These are phyloP conservation scores for Aegilops speltoides DNA, from an alignment of 176 grass and related monocot genomes.

Conservation along the genomic window DNA sequence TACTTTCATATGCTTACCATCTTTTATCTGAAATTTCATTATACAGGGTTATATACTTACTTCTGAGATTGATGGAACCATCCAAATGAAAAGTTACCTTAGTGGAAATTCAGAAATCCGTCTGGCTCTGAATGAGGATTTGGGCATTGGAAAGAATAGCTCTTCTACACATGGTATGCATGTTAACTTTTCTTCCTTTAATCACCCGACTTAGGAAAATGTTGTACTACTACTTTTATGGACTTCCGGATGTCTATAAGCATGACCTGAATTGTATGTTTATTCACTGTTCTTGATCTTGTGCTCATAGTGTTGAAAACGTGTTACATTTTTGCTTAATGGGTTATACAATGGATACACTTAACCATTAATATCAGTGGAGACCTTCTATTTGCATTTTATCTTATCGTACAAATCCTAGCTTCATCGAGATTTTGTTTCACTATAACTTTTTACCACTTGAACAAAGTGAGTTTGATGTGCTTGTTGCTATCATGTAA, in stretches of 20 bases:
- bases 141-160: conserved; percentile 80
- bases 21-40: conserved; percentile 26
- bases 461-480: background rate
- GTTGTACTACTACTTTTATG: background rate
- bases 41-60: conserved; percentile 96
- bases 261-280: background rate
- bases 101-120: conserved; percentile 98
- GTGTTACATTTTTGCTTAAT: background rate
- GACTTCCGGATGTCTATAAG: conserved; percentile 4
- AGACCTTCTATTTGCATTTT: conserved; percentile 10
- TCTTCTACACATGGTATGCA: conserved; percentile 64
- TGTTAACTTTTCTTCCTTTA: conserved; percentile 13
- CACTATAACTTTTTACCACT: background rate
- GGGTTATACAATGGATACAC: conserved; percentile 1
- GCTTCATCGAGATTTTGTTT: background rate
- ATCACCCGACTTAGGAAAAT: background rate
- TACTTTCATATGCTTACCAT: background rate
- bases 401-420: background rate
- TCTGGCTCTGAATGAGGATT: conserved; percentile 96
- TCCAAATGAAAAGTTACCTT: conserved; percentile 99
- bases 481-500: background rate
- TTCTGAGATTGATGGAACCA: conserved; percentile 98
- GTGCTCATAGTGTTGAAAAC: conserved; percentile 6
- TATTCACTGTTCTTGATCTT: background rate
- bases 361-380: background rate